phyloP scores from a whole-genome alignment of 768 basidiomycete genomes.

The Mycena olivaceomarginata region DNA sequence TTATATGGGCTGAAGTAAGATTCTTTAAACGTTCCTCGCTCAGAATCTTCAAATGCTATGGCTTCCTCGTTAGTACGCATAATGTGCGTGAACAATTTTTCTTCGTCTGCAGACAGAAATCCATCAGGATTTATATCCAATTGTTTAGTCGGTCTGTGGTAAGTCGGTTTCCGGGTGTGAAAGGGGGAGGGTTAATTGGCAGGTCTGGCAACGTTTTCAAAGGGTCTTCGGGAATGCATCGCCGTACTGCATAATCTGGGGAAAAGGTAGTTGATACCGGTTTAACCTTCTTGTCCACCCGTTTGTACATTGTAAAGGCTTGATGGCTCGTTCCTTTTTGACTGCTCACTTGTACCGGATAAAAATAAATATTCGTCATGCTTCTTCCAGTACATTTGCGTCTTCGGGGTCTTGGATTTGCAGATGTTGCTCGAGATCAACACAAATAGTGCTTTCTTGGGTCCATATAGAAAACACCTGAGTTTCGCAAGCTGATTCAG shows the following conservation, averaged over 20 bases:
- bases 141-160: neutral
- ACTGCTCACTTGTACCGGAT: neutral
- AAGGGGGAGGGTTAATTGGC: neutral
- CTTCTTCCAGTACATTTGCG: neutral
- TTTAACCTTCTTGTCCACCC: slow-evolving; percentile 43
- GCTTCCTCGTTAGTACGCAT: neutral
- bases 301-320: slow-evolving; percentile 42
- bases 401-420: too few species aligned
- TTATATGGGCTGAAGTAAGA: neutral
- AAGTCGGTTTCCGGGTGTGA: neutral
- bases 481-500: too few species aligned
- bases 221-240: slow-evolving; percentile 43
- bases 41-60: neutral
- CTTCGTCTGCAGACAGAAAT: neutral
- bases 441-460: too few species aligned
- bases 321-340: neutral
- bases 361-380: too few species aligned
- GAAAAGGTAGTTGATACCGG: too few species aligned
- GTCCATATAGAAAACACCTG: too few species aligned
- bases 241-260: slow-evolving; percentile 6
- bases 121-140: neutral
- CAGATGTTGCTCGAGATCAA: too few species aligned
- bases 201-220: neutral
- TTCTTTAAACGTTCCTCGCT: neutral
- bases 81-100: neutral